phyloP scores from a whole-genome alignment of 2,329 filamentous ascomycete species.

The Xylaria sp. region DNA sequence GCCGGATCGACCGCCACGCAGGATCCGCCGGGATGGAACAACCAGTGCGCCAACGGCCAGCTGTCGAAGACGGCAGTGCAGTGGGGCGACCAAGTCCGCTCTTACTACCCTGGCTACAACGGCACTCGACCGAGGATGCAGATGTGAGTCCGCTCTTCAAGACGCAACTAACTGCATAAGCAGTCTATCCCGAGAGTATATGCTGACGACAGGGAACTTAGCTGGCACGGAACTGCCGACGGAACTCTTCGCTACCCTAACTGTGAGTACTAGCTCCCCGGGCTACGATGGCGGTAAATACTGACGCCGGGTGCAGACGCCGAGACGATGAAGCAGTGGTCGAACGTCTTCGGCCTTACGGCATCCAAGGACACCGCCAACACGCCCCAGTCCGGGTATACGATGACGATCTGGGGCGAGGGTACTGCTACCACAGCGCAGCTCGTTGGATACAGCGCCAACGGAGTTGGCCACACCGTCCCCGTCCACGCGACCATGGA shows the following conservation, averaged over 20 bases:
- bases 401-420: conserved; percentile 52
- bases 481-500: conserved; percentile 49
- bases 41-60: conserved; percentile 63
- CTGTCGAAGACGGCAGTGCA: conserved; percentile 53
- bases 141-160: conserved; percentile 44
- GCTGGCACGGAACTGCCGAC: conserved; percentile 59
- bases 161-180: not conserved
- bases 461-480: conserved; percentile 51
- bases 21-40: conserved; percentile 61
- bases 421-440: conserved; percentile 44
- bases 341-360: conserved; percentile 55
- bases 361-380: conserved; percentile 47
- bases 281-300: not conserved
- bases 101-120: conserved; percentile 63
- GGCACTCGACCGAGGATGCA: conserved; percentile 55
- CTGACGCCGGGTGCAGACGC: conserved; percentile 40
- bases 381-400: conserved; percentile 51
- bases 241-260: conserved; percentile 52
- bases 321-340: conserved; percentile 59
- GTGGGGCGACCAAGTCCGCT: conserved; percentile 55
- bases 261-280: conserved; percentile 40
- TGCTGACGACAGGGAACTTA: conserved; percentile 23
- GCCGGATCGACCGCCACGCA: conserved; percentile 52
- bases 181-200: not conserved
- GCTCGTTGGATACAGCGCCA: conserved; percentile 50